Base-by-base conservation (phyloP, 2,329 filamentous ascomycete species). In the Pseudodiploospora longispora region DNA sequence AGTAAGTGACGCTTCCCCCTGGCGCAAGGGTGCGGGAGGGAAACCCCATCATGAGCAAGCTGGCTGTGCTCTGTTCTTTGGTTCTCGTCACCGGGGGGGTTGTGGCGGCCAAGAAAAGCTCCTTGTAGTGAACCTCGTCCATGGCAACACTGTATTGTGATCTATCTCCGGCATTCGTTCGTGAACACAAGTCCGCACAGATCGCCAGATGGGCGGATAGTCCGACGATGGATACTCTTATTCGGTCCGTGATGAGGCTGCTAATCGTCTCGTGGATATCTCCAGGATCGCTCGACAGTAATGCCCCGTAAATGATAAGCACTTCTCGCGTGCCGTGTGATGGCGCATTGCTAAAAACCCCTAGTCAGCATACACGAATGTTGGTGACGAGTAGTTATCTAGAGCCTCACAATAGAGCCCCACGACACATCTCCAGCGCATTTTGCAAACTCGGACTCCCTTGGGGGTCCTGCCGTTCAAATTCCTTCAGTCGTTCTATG, bases 21-120 rank as follows among this genome's bases (percentile, higher is more conserved):
- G 80, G 74, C 42, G 87, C 86, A 10, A 93, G 79, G 3, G 85
- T 85, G 33, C 90, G 79, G 5, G 87, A 94, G 0, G 93, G 93
- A 58, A 98, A 98, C 4, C 93, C 93, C 91, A 98, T 98, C 86
- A 95, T 94, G 28, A 98, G 77, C 35, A 98, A 71, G 43, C 77
- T 81, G 1, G 79, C 74, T 6, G 73, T 73, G 48, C 70, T 74
- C 55, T 77, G 73, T 51, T 77, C 75, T 35, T 68, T 65, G 3
- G 82, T 78, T 43, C 86, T 80, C 9, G 89, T 87, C 12, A 89
- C 83, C 0, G 91, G 93, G 1, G 93, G 93, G 3, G 88, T 96
- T 1, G 93, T 97, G 39, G 85, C 80, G 12, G 82, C 82, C 61
- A 97, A 83, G 48, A 97, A 75, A n/a, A 97, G 75, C 56, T 97